Base-by-base conservation (phyloP, 1,284 basidiomycete species). In the Ustilago xerochloae region DNA sequence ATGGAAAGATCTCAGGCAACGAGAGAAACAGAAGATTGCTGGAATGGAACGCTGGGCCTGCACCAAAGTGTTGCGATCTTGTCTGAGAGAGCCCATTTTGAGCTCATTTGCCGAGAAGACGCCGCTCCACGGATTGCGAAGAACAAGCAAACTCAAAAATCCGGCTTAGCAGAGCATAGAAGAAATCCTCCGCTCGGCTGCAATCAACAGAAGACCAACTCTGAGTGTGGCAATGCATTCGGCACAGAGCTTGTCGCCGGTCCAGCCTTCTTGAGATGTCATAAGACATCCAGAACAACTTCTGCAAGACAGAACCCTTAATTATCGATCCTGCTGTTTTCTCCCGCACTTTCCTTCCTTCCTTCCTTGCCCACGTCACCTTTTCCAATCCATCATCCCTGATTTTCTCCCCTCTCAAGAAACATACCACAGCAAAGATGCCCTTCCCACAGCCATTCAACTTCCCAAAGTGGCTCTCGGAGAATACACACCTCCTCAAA, bases 401-500 rank as follows among this genome's bases (percentile, higher is more conserved):
- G 29, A 46, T 7, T 26, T 16, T 4, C 2, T 47, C 18, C 16
- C 6, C 41, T 45, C 41, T 22, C 13, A 15, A 9, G 35, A 20
- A 28, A 4, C 38, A 15, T 35, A 38, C n/a, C 32, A 16, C 16
- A 30, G 28, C 30, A n/a, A 63, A 20, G 4, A 74, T 74, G 71
- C 71, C 66, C 22, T 50, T 85, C 26, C 52, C 76, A n/a, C 59
- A 73, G 7, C 84, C 84, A 8, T 63, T 84, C 73, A 85, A 84
- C 64, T 84, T 85, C 39, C 77, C 78, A 35, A 78, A 80, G 58
- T 85, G 84, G 84, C 63, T 85, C 26, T 75, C 74, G 15, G 80
- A 84, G 60, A 84, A 84, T 48, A 65, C 70, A 47, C 74, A 84
- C 52, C 62, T 79, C 45, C 77, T 84, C 6, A 70, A 83, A 53